Conservation (phyloP, 2,329 filamentous ascomycete species). For the Spiromastix sp. region DNA sequence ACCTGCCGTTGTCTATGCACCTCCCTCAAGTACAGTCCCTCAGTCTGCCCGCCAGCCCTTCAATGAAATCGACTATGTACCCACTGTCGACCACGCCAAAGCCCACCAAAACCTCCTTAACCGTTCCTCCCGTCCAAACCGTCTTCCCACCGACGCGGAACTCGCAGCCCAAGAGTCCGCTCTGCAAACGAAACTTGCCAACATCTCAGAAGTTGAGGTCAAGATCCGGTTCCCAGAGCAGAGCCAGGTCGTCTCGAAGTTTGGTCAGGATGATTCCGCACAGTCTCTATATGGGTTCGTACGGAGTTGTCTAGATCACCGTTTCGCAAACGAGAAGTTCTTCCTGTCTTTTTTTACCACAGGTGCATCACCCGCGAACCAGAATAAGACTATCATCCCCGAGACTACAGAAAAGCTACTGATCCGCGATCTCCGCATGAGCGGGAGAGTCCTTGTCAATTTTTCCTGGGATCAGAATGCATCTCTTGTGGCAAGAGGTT, state of each 20-base stretch:
- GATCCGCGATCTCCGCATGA: constrained; percentile 63
- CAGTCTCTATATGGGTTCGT: constrained; percentile 66
- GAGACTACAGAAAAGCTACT: constrained; percentile 42
- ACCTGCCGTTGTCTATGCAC: constrained; percentile 60
- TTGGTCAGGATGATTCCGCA: constrained; percentile 59
- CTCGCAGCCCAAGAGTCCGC: constrained; percentile 58
- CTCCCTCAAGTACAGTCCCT: constrained; percentile 64
- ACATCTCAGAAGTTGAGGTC: constrained; percentile 59
- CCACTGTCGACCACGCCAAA: constrained; percentile 77
- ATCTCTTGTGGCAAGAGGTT: constrained; percentile 41
- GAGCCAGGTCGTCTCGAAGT: constrained; percentile 62
- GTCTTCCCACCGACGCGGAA: constrained; percentile 74
- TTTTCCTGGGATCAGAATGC: constrained; percentile 62
- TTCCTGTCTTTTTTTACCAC: constrained; percentile 51
- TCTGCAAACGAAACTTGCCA: constrained; percentile 54
- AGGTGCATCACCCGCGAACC: constrained; percentile 7
- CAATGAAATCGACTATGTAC: constrained; percentile 67
- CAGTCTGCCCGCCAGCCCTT: constrained; percentile 58
- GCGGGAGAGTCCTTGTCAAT: constrained; percentile 61
- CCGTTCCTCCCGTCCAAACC: constrained; percentile 65
- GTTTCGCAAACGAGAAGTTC: constrained; percentile 52
- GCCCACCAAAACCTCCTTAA: constrained; percentile 65
- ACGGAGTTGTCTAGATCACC: constrained; percentile 54
- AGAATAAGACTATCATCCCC: constrained; percentile 22
- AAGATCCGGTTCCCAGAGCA: constrained; percentile 85